phyloP scores from a whole-genome alignment of 164 flowering plant species.

The Litsea cubeba region DNA sequence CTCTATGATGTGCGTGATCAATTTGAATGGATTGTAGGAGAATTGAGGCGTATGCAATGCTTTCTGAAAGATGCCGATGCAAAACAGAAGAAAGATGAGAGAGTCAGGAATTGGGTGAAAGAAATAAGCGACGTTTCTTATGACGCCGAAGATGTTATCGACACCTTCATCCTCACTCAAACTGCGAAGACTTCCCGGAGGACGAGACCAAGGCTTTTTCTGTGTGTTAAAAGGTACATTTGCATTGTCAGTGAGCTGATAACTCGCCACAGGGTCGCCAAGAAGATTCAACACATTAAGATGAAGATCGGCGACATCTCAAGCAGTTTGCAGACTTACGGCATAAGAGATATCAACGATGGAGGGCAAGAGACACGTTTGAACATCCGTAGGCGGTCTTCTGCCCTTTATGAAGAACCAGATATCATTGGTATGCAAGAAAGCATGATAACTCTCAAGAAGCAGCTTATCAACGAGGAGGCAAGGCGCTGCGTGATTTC shows the following conservation, averaged over 20 bases:
- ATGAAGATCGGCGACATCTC: constrained; percentile 1
- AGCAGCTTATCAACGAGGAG: constrained; percentile 8
- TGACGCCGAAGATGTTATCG: constrained; percentile 17
- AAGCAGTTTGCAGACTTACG: not conserved
- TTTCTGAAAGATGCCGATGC: constrained; percentile 27
- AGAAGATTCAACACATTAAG: constrained; percentile 1
- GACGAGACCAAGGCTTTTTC: not conserved
- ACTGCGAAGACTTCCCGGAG: no score
- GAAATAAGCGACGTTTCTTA: constrained; percentile 17
- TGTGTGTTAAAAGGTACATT: not conserved
- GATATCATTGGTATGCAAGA: constrained; percentile 14
- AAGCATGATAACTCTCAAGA: constrained; percentile 9
- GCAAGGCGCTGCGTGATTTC: constrained; percentile 14
- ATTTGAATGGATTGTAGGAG: constrained; percentile 10
- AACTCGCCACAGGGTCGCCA: not conserved
- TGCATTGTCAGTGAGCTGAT: not conserved
- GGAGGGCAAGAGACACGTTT: not conserved
- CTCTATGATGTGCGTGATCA: constrained; percentile 16
- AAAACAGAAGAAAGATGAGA: constrained; percentile 1
- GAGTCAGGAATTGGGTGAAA: constrained; percentile 16
- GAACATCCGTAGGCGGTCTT: not conserved
- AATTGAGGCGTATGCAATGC: constrained; percentile 23
- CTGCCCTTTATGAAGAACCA: not conserved
- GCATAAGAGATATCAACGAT: not conserved
- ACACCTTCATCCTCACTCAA: constrained; percentile 10